These are phyloP conservation scores for Tricholoma hemisulphureum DNA, from an alignment of 768 basidiomycete genomes.

Conservation along the genomic window DNA sequence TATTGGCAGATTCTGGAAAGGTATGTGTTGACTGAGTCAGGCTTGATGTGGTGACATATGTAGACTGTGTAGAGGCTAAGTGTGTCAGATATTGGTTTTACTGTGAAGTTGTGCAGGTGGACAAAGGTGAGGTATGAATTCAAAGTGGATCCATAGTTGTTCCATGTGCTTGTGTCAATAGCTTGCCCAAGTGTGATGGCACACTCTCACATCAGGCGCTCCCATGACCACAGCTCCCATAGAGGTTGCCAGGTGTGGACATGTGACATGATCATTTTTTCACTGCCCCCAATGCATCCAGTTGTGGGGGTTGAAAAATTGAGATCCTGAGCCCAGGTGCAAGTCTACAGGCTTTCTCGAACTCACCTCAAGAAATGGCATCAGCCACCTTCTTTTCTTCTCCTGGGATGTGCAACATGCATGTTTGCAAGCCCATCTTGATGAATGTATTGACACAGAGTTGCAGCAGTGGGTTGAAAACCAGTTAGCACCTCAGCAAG, in stretches of 20 bases:
- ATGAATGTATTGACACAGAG: conserved; percentile 14
- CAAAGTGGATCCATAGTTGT: conserved; percentile 27
- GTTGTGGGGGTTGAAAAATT: conserved; percentile 21
- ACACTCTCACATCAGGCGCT: conserved; percentile 26
- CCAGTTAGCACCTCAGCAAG: background rate
- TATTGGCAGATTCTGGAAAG: too few species aligned
- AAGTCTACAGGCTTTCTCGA: background rate
- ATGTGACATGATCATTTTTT: too few species aligned
- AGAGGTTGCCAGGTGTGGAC: conserved; percentile 31
- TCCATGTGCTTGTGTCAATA: too few species aligned
- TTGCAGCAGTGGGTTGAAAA: conserved; percentile 18
- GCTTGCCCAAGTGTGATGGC: too few species aligned
- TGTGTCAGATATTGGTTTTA: too few species aligned
- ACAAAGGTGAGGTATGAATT: conserved; percentile 29
- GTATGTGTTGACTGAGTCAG: conserved; percentile 30
- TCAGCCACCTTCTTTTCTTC: too few species aligned
- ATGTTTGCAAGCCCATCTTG: conserved; percentile 6
- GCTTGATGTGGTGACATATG: too few species aligned
- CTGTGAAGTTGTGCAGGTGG: too few species aligned
- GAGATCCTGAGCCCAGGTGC: background rate
- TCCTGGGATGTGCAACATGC: conserved; percentile 17
- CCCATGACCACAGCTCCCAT: conserved; percentile 31
- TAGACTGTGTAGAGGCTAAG: too few species aligned
- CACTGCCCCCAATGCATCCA: conserved; percentile 25
- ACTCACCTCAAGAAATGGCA: conserved; percentile 14